Evolutionary conservation across 1,139 yeast genomes (phyloP).

Genomic region (Schizosaccharomyces versatilis): DNA sequence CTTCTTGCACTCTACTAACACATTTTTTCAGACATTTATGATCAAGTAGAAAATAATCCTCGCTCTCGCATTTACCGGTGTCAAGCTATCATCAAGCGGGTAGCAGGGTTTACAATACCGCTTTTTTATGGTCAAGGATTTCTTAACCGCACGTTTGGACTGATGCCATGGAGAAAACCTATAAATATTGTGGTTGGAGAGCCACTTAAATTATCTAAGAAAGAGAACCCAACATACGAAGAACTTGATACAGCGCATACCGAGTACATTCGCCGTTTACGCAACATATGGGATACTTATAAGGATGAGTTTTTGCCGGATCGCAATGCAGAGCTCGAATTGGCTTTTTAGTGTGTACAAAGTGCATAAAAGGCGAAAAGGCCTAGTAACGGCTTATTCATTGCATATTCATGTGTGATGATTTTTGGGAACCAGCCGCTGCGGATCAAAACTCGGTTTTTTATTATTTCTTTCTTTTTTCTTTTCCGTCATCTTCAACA

Average conservation of each 20-base stretch:
- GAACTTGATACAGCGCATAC: conserved; percentile 51
- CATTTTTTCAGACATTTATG: conserved; percentile 29
- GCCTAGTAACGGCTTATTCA: too few species aligned
- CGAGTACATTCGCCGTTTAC: conserved; percentile 45
- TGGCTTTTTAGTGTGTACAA: conserved; percentile 9
- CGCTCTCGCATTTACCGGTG: conserved; percentile 32
- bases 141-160: conserved; percentile 78
- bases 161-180: conserved; percentile 65
- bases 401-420: too few species aligned
- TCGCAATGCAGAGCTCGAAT: conserved; percentile 9
- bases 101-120: conserved; percentile 68
- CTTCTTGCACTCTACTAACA: background rate
- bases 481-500: too few species aligned
- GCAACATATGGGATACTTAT: conserved; percentile 45
- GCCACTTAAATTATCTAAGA: conserved; percentile 50
- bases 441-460: too few species aligned
- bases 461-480: too few species aligned
- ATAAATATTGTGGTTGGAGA: conserved; percentile 61
- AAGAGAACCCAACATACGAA: conserved; percentile 25
- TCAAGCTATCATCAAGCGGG: conserved; percentile 51
- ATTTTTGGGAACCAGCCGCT: too few species aligned
- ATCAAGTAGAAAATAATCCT: conserved; percentile 34
- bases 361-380: too few species aligned
- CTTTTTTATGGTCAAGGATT: conserved; percentile 82
- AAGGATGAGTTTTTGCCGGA: conserved; percentile 28